Base-by-base conservation (phyloP, 176 grass and related monocot species). In the Eragrostis curvula region DNA sequence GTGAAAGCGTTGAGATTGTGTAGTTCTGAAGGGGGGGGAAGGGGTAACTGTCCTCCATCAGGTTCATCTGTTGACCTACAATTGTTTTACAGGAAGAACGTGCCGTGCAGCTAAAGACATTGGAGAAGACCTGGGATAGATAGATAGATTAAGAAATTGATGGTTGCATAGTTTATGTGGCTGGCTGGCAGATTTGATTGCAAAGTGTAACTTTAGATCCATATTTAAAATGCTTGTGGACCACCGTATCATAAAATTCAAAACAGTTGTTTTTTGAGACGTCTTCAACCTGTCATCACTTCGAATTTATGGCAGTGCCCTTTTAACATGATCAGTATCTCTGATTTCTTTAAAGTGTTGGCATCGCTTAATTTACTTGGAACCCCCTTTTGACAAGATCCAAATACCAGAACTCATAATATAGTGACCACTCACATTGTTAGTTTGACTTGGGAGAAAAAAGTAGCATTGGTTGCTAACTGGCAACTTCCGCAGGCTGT, bases 111-210 rank as follows among this genome's bases (percentile, higher is more conserved):
- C 47, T 64, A 71, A 27, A 0, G 20, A 17, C 50, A 65, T 41
- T 51, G n/a, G 40, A 29, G 16, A 85, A 48, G 32, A 69, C 25
- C 36, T 8, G 7, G 65, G 7, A 21, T 47, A 30, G 16, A 21
- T 47, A 30, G 16, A 49, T 75, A 61, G 50, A 43, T 65, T 78
- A 86, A 89, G 15, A 56, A 66, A 67, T 9, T 27, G 9, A 17
- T 72, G 64, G 25, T 66, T 49, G 36, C 39, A 23, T 85, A 66
- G 41, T 81, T 85, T 57, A 81, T 50, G 10, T 12, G n/a, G 45
- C 48, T 81, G 30, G 3, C 40, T 23, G 11, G 18, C 36, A 52
- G 23, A 71, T 70, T 28, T 43, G 36, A 55, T 70, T 70, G 12
- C 30, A 30, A 73, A 6, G 67, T 48, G 39, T 56, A 57, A 50